Evolutionary conservation across 2,329 filamentous ascomycete species (phyloP).

Genomic region (Venturia oleaginea): DNA sequence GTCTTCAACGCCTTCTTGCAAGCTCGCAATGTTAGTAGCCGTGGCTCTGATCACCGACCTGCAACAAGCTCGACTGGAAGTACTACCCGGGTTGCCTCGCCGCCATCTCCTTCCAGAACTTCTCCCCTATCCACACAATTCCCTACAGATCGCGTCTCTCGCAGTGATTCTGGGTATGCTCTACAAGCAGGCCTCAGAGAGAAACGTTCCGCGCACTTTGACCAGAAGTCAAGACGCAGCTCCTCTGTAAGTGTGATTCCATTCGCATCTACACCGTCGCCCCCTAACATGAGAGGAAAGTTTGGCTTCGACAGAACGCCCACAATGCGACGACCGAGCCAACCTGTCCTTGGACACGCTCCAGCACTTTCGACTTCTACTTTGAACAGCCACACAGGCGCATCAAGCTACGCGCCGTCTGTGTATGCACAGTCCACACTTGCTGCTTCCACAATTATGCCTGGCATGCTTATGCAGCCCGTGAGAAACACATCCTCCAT

Average conservation of each 20-base stretch:
- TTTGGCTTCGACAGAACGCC: constrained; percentile 69
- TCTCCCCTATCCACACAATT: constrained; percentile 64
- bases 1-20: constrained; percentile 89
- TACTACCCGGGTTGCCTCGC: constrained; percentile 3
- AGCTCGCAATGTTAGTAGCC: constrained; percentile 54
- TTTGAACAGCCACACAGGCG: constrained; percentile 39
- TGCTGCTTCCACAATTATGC: constrained; percentile 79
- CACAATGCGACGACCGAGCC: constrained; percentile 50
- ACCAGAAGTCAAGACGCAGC: constrained; percentile 71
- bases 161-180: constrained; percentile 86
- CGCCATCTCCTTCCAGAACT: constrained; percentile 29
- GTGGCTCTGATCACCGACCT: constrained; percentile 15
- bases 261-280: constrained; percentile 17
- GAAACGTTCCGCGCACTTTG: constrained; percentile 90
- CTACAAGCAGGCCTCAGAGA: constrained; percentile 79
- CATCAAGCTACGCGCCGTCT: constrained; percentile 60
- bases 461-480: constrained; percentile 69
- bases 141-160: constrained; percentile 72
- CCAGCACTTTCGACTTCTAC: constrained; percentile 60
- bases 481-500: constrained; percentile 70
- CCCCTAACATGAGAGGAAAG: constrained; percentile 15
- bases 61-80: constrained; percentile 49
- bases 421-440: constrained; percentile 80
- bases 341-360: constrained; percentile 60
- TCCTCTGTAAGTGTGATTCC: constrained; percentile 48